These are phyloP conservation scores for Cadophora sp. DNA, from an alignment of 2,329 filamentous ascomycete genomes.

Conservation along the genomic window DNA sequence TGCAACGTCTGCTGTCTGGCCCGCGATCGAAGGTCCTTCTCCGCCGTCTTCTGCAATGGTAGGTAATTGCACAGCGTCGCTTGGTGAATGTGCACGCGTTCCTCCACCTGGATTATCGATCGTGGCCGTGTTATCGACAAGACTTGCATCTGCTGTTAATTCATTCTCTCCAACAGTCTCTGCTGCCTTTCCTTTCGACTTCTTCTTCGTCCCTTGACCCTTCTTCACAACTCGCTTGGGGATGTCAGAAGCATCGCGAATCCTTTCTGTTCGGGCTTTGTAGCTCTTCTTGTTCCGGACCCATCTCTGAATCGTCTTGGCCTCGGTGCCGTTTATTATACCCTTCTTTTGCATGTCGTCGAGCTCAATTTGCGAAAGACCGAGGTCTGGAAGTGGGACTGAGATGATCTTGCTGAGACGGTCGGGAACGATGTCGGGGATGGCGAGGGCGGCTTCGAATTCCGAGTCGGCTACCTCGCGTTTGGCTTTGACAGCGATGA, in stretches of 20 bases:
- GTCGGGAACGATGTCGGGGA: conserved; percentile 43
- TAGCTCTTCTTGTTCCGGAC: conserved; percentile 6
- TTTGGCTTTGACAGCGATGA: conserved; percentile 69
- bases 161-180: not conserved
- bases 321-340: conserved; percentile 6
- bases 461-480: conserved; percentile 57
- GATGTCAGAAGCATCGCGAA: not conserved
- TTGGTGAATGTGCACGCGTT: not conserved
- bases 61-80: not conserved
- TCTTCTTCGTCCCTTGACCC: not conserved
- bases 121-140: not conserved
- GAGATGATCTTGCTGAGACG: conserved; percentile 35
- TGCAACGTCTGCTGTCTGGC: too few species aligned
- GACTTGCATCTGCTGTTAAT: not conserved
- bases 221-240: not conserved
- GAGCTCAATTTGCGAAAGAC: conserved; percentile 38
- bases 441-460: conserved; percentile 52
- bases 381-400: conserved; percentile 42
- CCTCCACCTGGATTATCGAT: not conserved
- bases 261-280: conserved; percentile 19
- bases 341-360: conserved; percentile 28
- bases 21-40: not conserved
- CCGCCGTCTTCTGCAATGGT: too few species aligned
- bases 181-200: not conserved
- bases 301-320: conserved; percentile 18